Evolutionary conservation across 345 rosid species (phyloP).

Genomic region (Lepidium didymum): DNA sequence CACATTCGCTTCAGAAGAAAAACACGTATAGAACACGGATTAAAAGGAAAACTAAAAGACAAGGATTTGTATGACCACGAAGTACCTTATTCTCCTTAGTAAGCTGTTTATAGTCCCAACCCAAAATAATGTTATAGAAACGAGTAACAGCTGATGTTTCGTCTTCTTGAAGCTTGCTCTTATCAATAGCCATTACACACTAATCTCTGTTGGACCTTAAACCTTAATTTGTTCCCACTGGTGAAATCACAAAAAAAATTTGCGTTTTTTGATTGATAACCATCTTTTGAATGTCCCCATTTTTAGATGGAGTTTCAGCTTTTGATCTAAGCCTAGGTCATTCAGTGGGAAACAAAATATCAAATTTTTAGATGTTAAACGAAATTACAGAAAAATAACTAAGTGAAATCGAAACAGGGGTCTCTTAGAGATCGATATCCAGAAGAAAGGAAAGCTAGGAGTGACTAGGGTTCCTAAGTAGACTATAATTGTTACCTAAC

Average conservation of each 20-base stretch:
- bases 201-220: not conserved
- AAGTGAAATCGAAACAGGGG: not conserved
- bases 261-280: too few relatives aligned
- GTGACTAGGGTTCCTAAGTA: not conserved
- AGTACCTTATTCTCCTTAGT: slow-evolving; percentile 41
- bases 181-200: slow-evolving; percentile 47
- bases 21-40: not conserved
- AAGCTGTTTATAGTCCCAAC: slow-evolving; percentile 77
- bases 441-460: not conserved
- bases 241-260: too few relatives aligned
- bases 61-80: not conserved
- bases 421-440: not conserved
- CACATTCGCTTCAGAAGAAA: too few relatives aligned
- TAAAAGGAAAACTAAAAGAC: too few relatives aligned
- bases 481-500: not conserved
- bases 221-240: too few relatives aligned
- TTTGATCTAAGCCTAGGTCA: not conserved
- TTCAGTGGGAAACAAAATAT: not conserved
- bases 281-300: too few relatives aligned
- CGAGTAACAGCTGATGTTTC: slow-evolving; percentile 44
- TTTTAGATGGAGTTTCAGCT: too few relatives aligned
- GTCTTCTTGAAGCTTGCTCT: slow-evolving; percentile 48
- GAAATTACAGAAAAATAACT: not conserved
- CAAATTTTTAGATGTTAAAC: not conserved
- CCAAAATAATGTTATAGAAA: slow-evolving; percentile 61